Conservation (phyloP, 208 protist genomes). For the Trypanosoma avium region DNA sequence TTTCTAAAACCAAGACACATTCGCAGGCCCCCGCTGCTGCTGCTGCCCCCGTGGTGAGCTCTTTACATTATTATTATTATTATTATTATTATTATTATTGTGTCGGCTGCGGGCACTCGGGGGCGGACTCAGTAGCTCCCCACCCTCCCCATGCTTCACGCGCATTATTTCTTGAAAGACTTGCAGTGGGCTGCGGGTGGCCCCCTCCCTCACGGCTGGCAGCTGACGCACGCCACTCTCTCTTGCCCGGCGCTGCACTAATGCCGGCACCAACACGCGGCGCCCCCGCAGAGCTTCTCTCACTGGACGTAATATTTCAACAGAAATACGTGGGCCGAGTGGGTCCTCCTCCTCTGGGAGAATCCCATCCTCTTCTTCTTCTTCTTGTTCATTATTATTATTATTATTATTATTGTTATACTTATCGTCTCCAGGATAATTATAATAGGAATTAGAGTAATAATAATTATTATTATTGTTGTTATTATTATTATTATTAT, state of each 20-base stretch:
- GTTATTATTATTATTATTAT: no score
- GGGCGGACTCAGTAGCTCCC: constrained; percentile 13
- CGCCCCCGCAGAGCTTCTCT: constrained; percentile 54
- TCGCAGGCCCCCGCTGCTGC: no score
- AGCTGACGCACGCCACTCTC: constrained; percentile 53
- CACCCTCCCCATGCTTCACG: constrained; percentile 50
- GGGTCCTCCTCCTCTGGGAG: constrained; percentile 70
- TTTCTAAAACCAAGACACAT: constrained; percentile 55
- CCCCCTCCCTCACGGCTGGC: constrained; percentile 56
- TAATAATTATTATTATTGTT: no score
- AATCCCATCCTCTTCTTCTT: constrained; percentile 31
- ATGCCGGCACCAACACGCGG: constrained; percentile 40
- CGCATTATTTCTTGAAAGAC: constrained; percentile 78
- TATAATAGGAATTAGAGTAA: no score
- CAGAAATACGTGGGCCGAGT: constrained; percentile 51
- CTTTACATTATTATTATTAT: background rate
- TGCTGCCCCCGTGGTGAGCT: constrained; percentile 3
- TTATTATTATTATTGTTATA: no score
- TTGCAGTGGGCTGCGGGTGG: constrained; percentile 70
- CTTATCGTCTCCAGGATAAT: no score
- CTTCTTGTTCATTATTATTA: constrained; percentile 34
- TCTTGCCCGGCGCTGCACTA: constrained; percentile 41
- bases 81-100: constrained; percentile 14
- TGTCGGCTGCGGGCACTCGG: constrained; percentile 10
- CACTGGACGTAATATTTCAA: constrained; percentile 55